These are phyloP conservation scores for Xylaria sp. DNA, from an alignment of 2,329 filamentous ascomycete genomes.

Conservation along the genomic window DNA sequence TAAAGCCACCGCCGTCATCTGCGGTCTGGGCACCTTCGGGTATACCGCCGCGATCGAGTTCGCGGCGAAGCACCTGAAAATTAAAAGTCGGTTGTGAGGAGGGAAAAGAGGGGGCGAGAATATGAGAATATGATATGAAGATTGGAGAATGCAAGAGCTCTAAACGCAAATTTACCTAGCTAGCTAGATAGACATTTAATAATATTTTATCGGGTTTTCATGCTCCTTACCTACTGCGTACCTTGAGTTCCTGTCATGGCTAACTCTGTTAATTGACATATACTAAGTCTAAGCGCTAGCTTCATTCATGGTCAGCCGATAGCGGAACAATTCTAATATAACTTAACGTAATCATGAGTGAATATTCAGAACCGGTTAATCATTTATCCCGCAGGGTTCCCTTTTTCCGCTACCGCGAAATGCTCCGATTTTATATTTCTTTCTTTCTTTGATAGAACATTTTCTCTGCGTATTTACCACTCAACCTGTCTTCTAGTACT, in stretches of 20 bases:
- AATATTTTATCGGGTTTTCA: neutral
- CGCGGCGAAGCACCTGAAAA: constrained; percentile 58
- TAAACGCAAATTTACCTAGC: neutral
- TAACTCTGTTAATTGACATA: neutral
- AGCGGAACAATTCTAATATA: neutral
- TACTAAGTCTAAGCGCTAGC: neutral
- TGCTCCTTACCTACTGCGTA: neutral
- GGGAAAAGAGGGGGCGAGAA: neutral
- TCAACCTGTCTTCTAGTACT: no score
- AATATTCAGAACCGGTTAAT: neutral
- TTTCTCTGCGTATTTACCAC: no score
- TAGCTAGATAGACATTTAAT: neutral
- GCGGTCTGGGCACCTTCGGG: constrained; percentile 71
- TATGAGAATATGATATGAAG: no score
- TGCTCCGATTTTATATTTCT: no score
- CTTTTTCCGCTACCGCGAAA: neutral
- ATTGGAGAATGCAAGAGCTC: no score
- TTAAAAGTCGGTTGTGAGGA: constrained; percentile 45
- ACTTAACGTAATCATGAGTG: neutral
- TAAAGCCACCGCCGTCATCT: constrained; percentile 79
- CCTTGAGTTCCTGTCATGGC: neutral
- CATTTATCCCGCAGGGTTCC: neutral
- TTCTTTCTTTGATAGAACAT: no score
- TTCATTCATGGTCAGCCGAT: neutral
- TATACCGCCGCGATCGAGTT: constrained; percentile 70